Evolutionary conservation across 2,329 filamentous ascomycete genomes (phyloP), one percentile per base, ranked within the genome.

Genomic region (Pseudogymnoascus sp.): DNA sequence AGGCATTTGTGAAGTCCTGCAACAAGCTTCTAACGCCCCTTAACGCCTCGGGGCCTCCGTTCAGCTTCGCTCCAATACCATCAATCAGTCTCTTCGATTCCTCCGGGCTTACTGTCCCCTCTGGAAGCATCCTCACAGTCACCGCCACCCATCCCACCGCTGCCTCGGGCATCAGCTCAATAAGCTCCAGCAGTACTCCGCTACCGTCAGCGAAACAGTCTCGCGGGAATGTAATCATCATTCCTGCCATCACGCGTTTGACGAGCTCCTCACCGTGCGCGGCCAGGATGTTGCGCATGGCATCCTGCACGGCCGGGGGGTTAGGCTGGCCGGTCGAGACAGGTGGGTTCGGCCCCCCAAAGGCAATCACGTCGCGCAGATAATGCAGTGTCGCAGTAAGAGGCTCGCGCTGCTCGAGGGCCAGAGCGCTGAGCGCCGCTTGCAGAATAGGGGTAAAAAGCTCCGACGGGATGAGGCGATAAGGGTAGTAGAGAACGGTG

Each of bases 141-240:
- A 81, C 83, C 66, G 91, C 87, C 22, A 97, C 87, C 93, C 95
- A 98, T 5, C 80, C 75, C 1, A 89, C 86, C 12, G 92, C 91
- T 72, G 95, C 84, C 62, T 85, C 80, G 0, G 95, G 95, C 72
- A 96, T 80, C 41, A 98, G 79, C 74, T 96, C 89, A 73, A 99
- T 96, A 67, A 98, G 81, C 3, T 89, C 88, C 65, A 99, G 85
- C 61, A 99, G 78, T n/a, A 96, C 91, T 4, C 92, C 93, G 59
- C 91, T 96, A 14, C 92, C 93, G 73, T 99, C 95, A 0, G 93
- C 88, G 72, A 98, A 96, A 77, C 93, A 97, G 75, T 98, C 95
- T 46, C 90, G 86, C 0, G 95, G 96, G 78, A 99, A 99, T 0
- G 89, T 96, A 74, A 97, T 97, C 93, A 99, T 98, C 93, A 99